phyloP scores from a whole-genome alignment of 2,329 filamentous ascomycete genomes.

The Xylaria sp. region DNA sequence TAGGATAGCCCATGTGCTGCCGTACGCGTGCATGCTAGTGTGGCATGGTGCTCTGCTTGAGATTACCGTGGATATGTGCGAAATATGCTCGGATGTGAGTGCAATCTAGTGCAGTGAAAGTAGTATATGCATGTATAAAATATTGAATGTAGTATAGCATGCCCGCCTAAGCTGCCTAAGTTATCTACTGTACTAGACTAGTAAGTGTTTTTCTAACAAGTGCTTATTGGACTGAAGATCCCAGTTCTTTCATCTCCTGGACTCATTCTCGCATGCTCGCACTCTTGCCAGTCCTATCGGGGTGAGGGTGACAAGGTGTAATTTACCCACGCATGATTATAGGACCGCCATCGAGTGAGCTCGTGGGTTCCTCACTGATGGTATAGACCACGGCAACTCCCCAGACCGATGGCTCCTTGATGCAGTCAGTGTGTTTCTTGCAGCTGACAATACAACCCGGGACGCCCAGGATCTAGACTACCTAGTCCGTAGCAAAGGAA shows the following conservation, averaged over 20 bases:
- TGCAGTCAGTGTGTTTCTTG: conserved; percentile 39
- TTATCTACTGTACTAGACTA: not conserved
- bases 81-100: conserved; percentile 10
- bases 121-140: not conserved
- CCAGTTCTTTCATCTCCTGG: not conserved
- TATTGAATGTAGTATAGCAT: not conserved
- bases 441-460: conserved; percentile 36
- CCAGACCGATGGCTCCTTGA: conserved; percentile 44
- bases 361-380: conserved; percentile 30
- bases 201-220: not conserved
- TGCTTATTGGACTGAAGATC: conserved; percentile 12
- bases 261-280: not conserved
- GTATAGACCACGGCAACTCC: conserved; percentile 41
- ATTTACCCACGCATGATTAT: conserved; percentile 17
- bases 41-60: conserved; percentile 4
- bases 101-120: not conserved
- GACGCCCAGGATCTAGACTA: conserved; percentile 18
- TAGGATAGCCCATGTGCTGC: not conserved
- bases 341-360: conserved; percentile 35
- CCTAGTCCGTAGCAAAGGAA: conserved; percentile 14
- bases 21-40: not conserved
- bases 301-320: conserved; percentile 11
- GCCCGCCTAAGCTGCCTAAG: not conserved
- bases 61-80: conserved; percentile 2
- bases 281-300: not conserved